These are phyloP conservation scores for Jatropha multifida DNA, from an alignment of 441 rosid species.

Conservation along the genomic window DNA sequence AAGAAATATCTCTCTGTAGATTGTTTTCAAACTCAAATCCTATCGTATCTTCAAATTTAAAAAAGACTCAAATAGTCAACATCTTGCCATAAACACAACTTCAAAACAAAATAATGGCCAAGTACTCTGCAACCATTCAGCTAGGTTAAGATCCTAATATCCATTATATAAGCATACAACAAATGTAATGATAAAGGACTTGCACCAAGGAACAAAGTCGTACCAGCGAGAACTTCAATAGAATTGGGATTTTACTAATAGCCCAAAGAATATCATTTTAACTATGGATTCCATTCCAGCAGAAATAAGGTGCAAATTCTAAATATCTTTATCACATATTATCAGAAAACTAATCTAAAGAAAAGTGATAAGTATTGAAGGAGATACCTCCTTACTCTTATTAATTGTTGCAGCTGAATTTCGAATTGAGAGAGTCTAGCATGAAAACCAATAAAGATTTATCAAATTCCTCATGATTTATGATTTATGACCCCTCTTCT, in stretches of 20 bases:
- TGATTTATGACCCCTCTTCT: not conserved
- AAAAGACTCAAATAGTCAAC: not conserved
- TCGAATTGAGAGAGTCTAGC: not conserved
- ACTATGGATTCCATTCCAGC: no score
- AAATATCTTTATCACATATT: no score
- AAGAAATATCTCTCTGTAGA: not conserved
- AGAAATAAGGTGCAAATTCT: no score
- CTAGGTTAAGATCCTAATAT: not conserved
- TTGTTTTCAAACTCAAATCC: not conserved
- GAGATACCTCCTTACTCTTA: not conserved
- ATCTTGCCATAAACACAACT: not conserved
- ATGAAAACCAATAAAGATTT: not conserved
- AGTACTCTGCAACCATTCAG: not conserved
- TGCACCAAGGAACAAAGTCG: not conserved
- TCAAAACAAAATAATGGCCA: not conserved
- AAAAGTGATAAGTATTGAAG: no score
- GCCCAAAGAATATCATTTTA: not conserved
- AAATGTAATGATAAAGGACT: not conserved
- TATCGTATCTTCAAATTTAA: not conserved
- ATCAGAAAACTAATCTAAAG: no score
- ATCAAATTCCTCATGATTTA: not conserved
- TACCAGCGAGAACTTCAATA: not conserved
- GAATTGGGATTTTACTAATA: not conserved
- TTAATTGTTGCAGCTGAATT: not conserved
- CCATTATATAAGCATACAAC: not conserved